A percentile compares a stretch with the other conserved stretches of the same genome.
Conservation (phyloP, 805 yeast species). For the Wickerhamomyces subpelliculosus region DNA sequence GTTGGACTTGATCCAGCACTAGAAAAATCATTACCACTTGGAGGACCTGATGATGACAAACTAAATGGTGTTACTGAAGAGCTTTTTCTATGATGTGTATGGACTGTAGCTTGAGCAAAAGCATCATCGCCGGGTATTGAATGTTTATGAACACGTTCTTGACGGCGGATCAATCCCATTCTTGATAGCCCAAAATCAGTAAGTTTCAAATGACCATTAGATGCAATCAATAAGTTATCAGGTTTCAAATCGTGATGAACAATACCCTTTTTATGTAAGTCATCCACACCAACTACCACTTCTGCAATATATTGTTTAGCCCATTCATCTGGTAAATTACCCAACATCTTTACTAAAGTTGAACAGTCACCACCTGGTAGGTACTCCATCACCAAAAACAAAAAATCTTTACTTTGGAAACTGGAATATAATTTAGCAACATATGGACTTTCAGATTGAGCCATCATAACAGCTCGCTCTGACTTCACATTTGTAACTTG, state of each 20-base stretch:
- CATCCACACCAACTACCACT: constrained; percentile 83
- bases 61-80: constrained; percentile 16
- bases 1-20: constrained; percentile 23
- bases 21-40: constrained; percentile 3
- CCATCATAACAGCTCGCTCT: constrained; percentile 97
- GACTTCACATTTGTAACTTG: constrained; percentile 92
- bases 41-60: constrained; percentile 9
- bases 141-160: constrained; percentile 28
- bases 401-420: constrained; percentile 80
- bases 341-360: constrained; percentile 73
- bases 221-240: constrained; percentile 83
- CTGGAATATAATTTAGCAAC: constrained; percentile 86
- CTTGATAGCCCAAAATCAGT: constrained; percentile 94
- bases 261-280: constrained; percentile 80
- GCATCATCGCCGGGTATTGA: constrained; percentile 15
- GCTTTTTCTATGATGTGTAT: constrained; percentile 11
- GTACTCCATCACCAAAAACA: constrained; percentile 94
- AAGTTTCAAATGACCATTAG: constrained; percentile 80
- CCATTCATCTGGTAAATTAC: constrained; percentile 83
- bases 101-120: constrained; percentile 11
- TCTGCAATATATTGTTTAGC: constrained; percentile 81
- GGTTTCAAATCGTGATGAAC: constrained; percentile 96
- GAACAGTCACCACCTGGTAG: constrained; percentile 95
- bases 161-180: constrained; percentile 83
- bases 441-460: constrained; percentile 87